These are phyloP conservation scores for Mentha longifolia DNA, from an alignment of 257 asterid genomes.

Conservation along the genomic window DNA sequence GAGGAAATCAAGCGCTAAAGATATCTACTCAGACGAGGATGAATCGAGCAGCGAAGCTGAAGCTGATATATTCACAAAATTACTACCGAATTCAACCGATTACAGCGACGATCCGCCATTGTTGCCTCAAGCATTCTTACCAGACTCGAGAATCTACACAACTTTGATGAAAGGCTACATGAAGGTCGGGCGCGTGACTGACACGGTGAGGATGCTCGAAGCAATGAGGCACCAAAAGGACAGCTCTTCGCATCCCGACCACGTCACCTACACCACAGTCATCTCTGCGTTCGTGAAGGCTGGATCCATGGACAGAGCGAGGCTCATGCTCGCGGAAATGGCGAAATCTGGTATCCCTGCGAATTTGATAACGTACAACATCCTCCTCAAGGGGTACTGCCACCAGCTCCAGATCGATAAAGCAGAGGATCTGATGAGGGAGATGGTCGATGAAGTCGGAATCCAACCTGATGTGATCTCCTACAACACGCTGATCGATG, in stretches of 20 bases:
- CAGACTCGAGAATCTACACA: slow-evolving; percentile 84
- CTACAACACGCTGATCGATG: slow-evolving; percentile 83
- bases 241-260: slow-evolving; percentile 76
- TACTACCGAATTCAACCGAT: slow-evolving; percentile 68
- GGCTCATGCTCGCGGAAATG: slow-evolving; percentile 78
- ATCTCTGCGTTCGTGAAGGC: slow-evolving; percentile 80
- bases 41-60: slow-evolving; percentile 5
- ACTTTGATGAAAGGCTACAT: slow-evolving; percentile 97
- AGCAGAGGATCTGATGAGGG: slow-evolving; percentile 72
- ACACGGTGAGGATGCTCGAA: slow-evolving; percentile 84
- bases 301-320: slow-evolving; percentile 81
- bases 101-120: slow-evolving; percentile 53
- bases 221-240: slow-evolving; percentile 90
- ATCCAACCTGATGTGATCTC: slow-evolving; percentile 95
- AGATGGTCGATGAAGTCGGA: slow-evolving; percentile 63
- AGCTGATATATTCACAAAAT: slow-evolving; percentile 45
- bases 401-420: slow-evolving; percentile 82
- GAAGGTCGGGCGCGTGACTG: slow-evolving; percentile 78
- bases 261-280: slow-evolving; percentile 88
- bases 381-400: slow-evolving; percentile 91
- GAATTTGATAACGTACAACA: slow-evolving; percentile 79
- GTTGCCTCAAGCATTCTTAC: slow-evolving; percentile 53
- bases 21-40: slow-evolving; percentile 28
- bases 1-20: slow-evolving; percentile 48
- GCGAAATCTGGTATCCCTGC: slow-evolving; percentile 67